These are phyloP conservation scores for Cytospora piceae DNA, from an alignment of 2,329 filamentous ascomycete species.

Conservation along the genomic window DNA sequence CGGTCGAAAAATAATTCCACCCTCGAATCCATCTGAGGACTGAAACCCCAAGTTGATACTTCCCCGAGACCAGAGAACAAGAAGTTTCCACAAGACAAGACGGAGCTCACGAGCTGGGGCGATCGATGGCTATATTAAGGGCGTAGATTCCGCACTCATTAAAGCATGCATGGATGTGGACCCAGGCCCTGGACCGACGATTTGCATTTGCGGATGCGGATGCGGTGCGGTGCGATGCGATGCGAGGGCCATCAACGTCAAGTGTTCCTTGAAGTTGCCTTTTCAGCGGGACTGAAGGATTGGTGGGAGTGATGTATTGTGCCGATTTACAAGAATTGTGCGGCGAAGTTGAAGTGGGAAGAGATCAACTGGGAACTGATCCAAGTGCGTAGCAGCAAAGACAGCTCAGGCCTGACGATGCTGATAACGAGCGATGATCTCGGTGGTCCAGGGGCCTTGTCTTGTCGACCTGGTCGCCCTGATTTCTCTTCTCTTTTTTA, in stretches of 20 bases:
- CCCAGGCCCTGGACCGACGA: constrained; percentile 20
- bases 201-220: constrained; percentile 20
- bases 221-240: not conserved
- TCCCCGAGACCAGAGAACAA: constrained; percentile 8
- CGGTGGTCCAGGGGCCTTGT: not conserved
- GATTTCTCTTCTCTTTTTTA: not conserved
- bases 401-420: not conserved
- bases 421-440: not conserved
- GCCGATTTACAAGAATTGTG: not conserved
- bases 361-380: not conserved
- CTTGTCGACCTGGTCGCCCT: not conserved
- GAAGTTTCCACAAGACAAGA: constrained; percentile 4
- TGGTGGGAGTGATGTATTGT: not conserved
- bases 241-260: not conserved
- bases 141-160: constrained; percentile 30
- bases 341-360: not conserved
- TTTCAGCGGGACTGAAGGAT: not conserved
- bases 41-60: constrained; percentile 10
- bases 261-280: not conserved
- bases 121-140: constrained; percentile 27
- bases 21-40: constrained; percentile 27
- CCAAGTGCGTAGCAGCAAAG: not conserved
- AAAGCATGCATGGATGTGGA: constrained; percentile 31
- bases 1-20: constrained; percentile 14
- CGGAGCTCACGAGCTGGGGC: constrained; percentile 12